A percentile compares a stretch with the other conserved stretches of the same genome.
Evolutionary conservation across 495 filamentous ascomycete species (phyloP).

Genomic region (Tuber microsphaerosporum): DNA sequence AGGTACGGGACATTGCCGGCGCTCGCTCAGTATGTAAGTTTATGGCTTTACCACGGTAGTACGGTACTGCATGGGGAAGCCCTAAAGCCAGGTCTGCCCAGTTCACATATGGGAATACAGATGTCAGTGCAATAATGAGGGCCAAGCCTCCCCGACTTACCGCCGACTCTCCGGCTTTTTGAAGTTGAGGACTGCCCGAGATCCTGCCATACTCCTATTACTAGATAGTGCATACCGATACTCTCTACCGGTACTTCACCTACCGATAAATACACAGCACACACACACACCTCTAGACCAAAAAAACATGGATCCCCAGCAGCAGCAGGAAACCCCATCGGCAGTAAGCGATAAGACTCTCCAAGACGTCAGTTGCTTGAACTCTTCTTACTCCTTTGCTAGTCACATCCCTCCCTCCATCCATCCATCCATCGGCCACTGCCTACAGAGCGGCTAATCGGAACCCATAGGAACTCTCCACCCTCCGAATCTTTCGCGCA

Average conservation of each 20-base stretch:
- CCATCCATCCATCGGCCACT: not conserved
- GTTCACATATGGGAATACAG: too few relatives aligned
- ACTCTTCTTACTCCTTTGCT: not conserved
- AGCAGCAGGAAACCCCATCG: constrained; percentile 4
- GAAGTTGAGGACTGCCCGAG: not conserved
- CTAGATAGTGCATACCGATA: not conserved
- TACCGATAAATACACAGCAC: not conserved
- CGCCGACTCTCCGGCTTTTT: not conserved
- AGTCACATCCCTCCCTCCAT: not conserved
- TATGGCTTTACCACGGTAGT: too few relatives aligned
- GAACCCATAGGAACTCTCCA: constrained; percentile 32
- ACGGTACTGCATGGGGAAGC: too few relatives aligned
- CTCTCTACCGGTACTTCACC: not conserved
- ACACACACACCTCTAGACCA: not conserved
- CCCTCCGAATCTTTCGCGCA: constrained; percentile 37
- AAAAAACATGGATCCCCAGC: constrained; percentile 6
- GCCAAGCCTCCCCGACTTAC: not conserved
- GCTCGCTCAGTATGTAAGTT: too few relatives aligned
- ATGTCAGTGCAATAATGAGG: too few relatives aligned
- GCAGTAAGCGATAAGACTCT: constrained; percentile 22
- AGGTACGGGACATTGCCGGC: not conserved
- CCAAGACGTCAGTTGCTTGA: constrained; percentile 21
- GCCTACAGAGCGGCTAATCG: not conserved
- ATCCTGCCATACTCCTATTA: not conserved
- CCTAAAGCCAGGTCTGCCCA: too few relatives aligned